A percentile compares a stretch with the other conserved stretches of the same genome.
Evolutionary conservation across 768 basidiomycete genomes (phyloP).

Genomic region (Exsudoporus frostii): DNA sequence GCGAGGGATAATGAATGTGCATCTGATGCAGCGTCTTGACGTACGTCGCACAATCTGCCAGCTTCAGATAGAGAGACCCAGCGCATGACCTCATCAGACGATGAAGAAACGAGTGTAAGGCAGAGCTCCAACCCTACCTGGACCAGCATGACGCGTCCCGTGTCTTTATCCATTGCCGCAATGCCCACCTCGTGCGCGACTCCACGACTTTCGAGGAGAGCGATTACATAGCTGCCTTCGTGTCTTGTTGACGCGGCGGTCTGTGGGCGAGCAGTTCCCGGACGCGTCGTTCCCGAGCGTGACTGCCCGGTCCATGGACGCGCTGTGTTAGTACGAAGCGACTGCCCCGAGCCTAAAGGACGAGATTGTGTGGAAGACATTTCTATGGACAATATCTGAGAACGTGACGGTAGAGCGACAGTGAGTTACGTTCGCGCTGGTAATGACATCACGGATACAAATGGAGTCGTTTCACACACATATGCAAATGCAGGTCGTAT

Average conservation of each 20-base stretch:
- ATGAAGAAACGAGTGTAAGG: background rate
- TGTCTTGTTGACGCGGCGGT: conserved; percentile 58
- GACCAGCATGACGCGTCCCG: conserved; percentile 69
- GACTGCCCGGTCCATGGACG: conserved; percentile 59
- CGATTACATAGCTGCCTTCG: conserved; percentile 63
- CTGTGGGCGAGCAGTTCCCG: conserved; percentile 51
- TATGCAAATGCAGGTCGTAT: conserved; percentile 18
- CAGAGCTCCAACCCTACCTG: conserved; percentile 50
- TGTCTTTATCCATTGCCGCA: conserved; percentile 79
- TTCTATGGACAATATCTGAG: background rate
- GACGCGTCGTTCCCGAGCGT: conserved; percentile 42
- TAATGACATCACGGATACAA: background rate
- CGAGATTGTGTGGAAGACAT: conserved; percentile 17
- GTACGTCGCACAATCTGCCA: conserved; percentile 85
- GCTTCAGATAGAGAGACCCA: conserved; percentile 36
- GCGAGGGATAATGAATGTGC: conserved; percentile 67
- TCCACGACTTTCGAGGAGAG: conserved; percentile 74
- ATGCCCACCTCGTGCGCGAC: conserved; percentile 83
- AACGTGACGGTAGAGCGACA: background rate
- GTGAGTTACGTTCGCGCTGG: background rate
- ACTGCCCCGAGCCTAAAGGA: conserved; percentile 9
- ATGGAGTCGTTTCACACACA: background rate
- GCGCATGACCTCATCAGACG: background rate
- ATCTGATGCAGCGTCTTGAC: conserved; percentile 86
- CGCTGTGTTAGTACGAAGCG: conserved; percentile 14